These are phyloP conservation scores for Suillus spraguei DNA, from an alignment of 768 basidiomycete genomes.

Conservation along the genomic window DNA sequence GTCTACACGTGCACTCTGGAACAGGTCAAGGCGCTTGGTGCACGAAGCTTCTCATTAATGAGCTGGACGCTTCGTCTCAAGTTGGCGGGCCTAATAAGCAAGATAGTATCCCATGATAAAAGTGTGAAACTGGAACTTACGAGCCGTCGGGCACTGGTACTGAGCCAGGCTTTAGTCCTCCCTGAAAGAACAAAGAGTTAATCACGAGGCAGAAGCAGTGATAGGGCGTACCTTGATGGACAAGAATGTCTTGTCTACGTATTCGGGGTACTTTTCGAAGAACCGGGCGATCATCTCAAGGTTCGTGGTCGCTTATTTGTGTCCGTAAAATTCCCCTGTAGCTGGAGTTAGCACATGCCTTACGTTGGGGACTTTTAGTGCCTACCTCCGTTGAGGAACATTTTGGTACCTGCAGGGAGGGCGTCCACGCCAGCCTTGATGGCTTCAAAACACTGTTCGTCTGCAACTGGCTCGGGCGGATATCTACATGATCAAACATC, in stretches of 20 bases:
- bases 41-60: constrained; percentile 47
- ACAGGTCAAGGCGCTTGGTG: constrained; percentile 62
- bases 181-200: constrained; percentile 17
- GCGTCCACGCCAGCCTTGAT: constrained; percentile 55
- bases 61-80: constrained; percentile 50
- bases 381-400: constrained; percentile 53
- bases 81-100: constrained; percentile 40
- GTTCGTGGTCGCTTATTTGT: constrained; percentile 42
- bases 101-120: not conserved
- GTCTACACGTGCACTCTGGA: constrained; percentile 54
- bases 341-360: not conserved
- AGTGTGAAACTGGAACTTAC: constrained; percentile 17
- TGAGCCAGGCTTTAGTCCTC: constrained; percentile 17
- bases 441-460: constrained; percentile 62
- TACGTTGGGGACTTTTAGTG: not conserved
- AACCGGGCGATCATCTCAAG: constrained; percentile 53
- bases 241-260: constrained; percentile 37
- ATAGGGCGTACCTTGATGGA: constrained; percentile 32
- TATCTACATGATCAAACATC: constrained; percentile 29
- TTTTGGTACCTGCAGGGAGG: constrained; percentile 45
- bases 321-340: constrained; percentile 60
- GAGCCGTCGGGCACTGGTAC: constrained; percentile 2
- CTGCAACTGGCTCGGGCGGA: constrained; percentile 47
- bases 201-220: not conserved
- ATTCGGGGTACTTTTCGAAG: constrained; percentile 44